Evolutionary conservation across 164 flowering plant genomes (phyloP), one percentile per base, ranked within the genome.

Genomic region (Dillenia suffruticosa): DNA sequence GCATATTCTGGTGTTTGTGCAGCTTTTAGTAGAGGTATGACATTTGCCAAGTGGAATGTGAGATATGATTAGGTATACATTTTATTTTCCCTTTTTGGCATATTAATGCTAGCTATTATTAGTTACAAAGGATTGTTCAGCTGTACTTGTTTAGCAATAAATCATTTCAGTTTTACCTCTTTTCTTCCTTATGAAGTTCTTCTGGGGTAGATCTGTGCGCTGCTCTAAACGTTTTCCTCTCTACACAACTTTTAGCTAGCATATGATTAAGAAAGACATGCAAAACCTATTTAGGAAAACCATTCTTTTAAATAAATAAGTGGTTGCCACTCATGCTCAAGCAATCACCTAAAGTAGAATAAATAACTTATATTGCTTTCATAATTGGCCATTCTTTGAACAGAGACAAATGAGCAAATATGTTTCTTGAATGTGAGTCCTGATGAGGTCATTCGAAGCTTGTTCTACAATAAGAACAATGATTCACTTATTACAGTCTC

Each of bases 1-100:
- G 96, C 97, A 44, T 97, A 92, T 47, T 95, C 99, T 63, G 99
- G 99, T 66, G 86, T 88, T 44, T 95, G 99, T 81, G 99, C 97
- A 47, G 97, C 99, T 54, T 95, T 95, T 70, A 86, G 99, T 69
- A 74, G 99, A 85, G 97, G 99, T 95, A 58, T 14, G 9, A 49
- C 10, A 7, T 16, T 40, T 53, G 12, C 2, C 19, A 8, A 12
- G 15, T 19, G 11, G 17, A 45, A 9, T 44, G 10, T 9, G 5
- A 17, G 40, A 32, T 32, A 32, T 32, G 0, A 32, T 32, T 32
- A 32, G 40, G 6, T 32, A 5, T 5, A 32, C 5, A 32, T 32
- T 0, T 32, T 32, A 32, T 32, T 32, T 32, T 32, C 40, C 40
- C 40, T 32, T 32, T 32, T 32, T 32, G 6, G 40, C 0, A 4